phyloP scores from a whole-genome alignment of 768 basidiomycete genomes.

The Boletus fagicola region DNA sequence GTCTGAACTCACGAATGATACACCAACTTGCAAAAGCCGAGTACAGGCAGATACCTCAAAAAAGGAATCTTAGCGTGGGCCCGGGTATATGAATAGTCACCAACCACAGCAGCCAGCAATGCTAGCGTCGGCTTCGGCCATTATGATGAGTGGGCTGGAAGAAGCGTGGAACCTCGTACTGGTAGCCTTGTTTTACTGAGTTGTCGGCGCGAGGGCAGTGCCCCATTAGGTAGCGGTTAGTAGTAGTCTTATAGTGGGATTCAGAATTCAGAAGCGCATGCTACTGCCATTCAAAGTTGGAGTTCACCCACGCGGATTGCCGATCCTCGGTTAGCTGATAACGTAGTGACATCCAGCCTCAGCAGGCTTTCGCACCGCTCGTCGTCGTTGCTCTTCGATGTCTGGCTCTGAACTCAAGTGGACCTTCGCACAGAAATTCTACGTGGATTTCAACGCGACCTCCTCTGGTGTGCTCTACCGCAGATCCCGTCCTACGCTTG shows the following conservation, averaged over 20 bases:
- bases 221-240: too few relatives aligned
- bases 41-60: conserved; percentile 15
- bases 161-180: not conserved
- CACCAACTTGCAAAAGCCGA: conserved; percentile 25
- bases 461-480: conserved; percentile 24
- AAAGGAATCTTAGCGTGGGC: not conserved
- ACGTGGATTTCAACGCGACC: conserved; percentile 21
- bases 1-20: conserved; percentile 22
- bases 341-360: not conserved
- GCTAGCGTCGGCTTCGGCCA: conserved; percentile 15
- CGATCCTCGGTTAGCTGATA: not conserved
- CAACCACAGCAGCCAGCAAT: conserved; percentile 24
- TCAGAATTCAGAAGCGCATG: not conserved
- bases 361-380: not conserved
- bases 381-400: conserved; percentile 9
- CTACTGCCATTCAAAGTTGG: not conserved
- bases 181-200: not conserved
- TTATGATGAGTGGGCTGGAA: conserved; percentile 3
- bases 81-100: conserved; percentile 1
- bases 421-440: conserved; percentile 33
- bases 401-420: conserved; percentile 23
- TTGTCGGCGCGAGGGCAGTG: not conserved
- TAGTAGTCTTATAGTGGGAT: not conserved
- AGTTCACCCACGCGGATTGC: not conserved
- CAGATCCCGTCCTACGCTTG: not conserved